phyloP scores from a whole-genome alignment of 1,284 basidiomycete genomes.

The Marasmius fiardii region DNA sequence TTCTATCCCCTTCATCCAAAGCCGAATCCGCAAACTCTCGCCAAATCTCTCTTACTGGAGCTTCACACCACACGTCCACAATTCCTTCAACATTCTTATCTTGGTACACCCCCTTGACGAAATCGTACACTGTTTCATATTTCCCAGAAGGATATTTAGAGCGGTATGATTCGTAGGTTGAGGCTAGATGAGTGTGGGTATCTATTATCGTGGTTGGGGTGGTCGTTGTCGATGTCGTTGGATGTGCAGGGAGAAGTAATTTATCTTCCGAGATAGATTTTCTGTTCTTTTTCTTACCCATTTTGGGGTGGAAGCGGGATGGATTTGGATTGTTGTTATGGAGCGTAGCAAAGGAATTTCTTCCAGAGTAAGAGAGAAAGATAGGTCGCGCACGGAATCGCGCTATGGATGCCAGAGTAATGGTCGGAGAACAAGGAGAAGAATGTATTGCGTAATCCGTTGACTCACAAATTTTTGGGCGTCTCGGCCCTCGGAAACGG shows the following conservation, averaged over 20 bases:
- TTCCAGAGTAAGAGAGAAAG: too few species aligned
- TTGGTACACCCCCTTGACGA: constrained; percentile 58
- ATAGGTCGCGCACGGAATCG: too few species aligned
- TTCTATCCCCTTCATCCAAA: constrained; percentile 42
- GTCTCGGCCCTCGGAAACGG: too few species aligned
- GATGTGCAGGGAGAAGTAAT: background rate
- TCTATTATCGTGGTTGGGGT: constrained; percentile 51
- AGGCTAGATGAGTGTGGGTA: constrained; percentile 76
- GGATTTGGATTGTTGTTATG: too few species aligned
- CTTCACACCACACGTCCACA: constrained; percentile 84
- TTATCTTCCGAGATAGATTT: too few species aligned
- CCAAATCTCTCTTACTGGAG: constrained; percentile 60
- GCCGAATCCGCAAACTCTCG: constrained; percentile 73
- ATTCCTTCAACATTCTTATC: constrained; percentile 58
- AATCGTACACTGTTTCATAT: constrained; percentile 55
- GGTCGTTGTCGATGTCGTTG: constrained; percentile 17
- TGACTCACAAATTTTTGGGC: too few species aligned
- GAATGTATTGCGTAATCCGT: too few species aligned
- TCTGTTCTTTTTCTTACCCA: too few species aligned
- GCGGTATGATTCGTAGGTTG: constrained; percentile 63
- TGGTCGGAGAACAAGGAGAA: too few species aligned
- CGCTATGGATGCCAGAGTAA: too few species aligned
- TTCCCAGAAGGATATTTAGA: constrained; percentile 53
- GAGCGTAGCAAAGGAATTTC: too few species aligned
- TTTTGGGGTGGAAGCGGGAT: too few species aligned